Base-by-base conservation (phyloP, 2,329 filamentous ascomycete species). In the Parascedosporium putredinis region DNA sequence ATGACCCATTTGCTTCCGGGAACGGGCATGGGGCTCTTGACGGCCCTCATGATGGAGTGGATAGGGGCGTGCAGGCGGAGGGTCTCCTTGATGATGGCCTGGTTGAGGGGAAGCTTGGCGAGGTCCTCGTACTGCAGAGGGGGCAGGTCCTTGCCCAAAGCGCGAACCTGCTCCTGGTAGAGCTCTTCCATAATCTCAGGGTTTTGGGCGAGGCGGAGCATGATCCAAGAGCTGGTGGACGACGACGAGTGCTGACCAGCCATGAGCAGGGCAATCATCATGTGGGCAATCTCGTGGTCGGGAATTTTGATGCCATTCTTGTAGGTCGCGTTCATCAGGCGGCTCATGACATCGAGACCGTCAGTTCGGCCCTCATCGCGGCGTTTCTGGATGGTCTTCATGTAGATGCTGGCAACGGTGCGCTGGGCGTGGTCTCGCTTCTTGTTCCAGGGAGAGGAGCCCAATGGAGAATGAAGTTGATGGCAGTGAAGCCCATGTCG, bases 251-350 rank as follows among this genome's bases (percentile, higher is more conserved):
- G 88, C 64, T 95, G 88, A 50, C 88, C 88, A 52, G 87, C 88
- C 88, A 95, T 94, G 54, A 95, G 79, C 20, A 95, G 76, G 5
- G 88, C 88, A 66, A 95, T 95, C 86, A 95, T 91, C 79, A 95
- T 91, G 68, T 93, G 85, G 20, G 88, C 88, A 52, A 94, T 78
- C 66, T 95, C 88, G 59, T 84, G 76, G 61, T 95, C 88, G 14
- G 88, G 84, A n/a, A 94, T 75, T 5, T 74, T 73, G 34, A 72
- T 81, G 57, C 88, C 88, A 58, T 91, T 79, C 72, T 94, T 95
- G 77, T 95, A 95, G 22, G 72, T 76, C 58, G 83, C 88, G 58
- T 80, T 81, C 88, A 94, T 93, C 55, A 95, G 71, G 61, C 93
- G 88, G 80, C 85, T 89, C 67, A 95, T 89, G 76, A 95, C 94